phyloP scores from a whole-genome alignment of 2,329 filamentous ascomycete species.

The Penicillium sp. region DNA sequence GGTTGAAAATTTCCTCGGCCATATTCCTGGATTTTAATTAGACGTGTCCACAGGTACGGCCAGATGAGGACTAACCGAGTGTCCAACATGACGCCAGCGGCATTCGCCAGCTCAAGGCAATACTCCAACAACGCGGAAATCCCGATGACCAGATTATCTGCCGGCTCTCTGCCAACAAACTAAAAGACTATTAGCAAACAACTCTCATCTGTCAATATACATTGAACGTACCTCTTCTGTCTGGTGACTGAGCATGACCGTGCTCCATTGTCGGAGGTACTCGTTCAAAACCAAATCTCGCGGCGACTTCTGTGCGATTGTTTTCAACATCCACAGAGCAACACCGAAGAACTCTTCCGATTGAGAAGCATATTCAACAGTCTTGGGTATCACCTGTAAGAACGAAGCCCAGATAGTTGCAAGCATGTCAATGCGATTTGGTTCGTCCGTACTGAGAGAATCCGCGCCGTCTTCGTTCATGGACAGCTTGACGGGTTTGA shows the following conservation, averaged over 20 bases:
- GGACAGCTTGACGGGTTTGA: slow-evolving; percentile 31
- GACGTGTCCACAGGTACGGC: background rate
- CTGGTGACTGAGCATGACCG: slow-evolving; percentile 42
- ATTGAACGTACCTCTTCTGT: slow-evolving; percentile 39
- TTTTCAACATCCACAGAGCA: slow-evolving; percentile 42
- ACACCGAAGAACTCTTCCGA: slow-evolving; percentile 49
- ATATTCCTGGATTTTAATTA: slow-evolving; percentile 35
- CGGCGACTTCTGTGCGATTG: slow-evolving; percentile 40
- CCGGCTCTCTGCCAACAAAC: slow-evolving; percentile 47
- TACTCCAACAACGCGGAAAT: slow-evolving; percentile 44
- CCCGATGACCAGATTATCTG: slow-evolving; percentile 44
- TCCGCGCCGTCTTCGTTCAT: slow-evolving; percentile 19
- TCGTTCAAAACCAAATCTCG: slow-evolving; percentile 37
- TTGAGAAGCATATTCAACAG: slow-evolving; percentile 35
- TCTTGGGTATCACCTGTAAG: slow-evolving; percentile 39
- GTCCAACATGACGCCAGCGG: slow-evolving; percentile 31
- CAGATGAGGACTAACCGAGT: slow-evolving; percentile 30
- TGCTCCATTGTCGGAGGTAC: slow-evolving; percentile 45
- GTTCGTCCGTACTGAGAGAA: slow-evolving; percentile 23
- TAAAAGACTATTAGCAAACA: slow-evolving; percentile 25
- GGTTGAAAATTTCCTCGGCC: slow-evolving; percentile 55
- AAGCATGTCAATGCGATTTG: slow-evolving; percentile 39
- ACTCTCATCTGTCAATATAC: background rate
- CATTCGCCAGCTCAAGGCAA: slow-evolving; percentile 41
- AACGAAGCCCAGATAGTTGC: slow-evolving; percentile 47